Base-by-base conservation (phyloP, 306 rosid genomes). In the Cicer bijugum region DNA sequence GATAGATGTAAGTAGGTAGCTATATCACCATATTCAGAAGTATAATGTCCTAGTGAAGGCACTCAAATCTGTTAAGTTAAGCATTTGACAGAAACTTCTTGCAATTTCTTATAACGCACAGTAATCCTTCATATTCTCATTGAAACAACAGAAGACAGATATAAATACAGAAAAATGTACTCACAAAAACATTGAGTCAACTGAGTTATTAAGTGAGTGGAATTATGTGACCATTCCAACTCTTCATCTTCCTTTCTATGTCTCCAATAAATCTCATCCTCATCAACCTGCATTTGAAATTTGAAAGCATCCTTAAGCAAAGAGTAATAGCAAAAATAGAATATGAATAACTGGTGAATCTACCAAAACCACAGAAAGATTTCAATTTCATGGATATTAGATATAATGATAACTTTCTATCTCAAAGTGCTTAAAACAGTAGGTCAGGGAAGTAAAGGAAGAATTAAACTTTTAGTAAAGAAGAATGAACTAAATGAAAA, bases 161-260 rank as follows among this genome's bases (percentile, higher is more conserved):
- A 17, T 65, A 44, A 40, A 84, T 59, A 69, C 57, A 40, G 71
- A 68, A 60, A 67, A 67, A 64, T 80, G 43, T 70, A 82, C 96
- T 91, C 83, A 91, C 99, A 51, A 81, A 86, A 88, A 81, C 97
- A 91, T 89, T 86, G 99, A 82, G 90, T 84, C 78, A 91, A 77
- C 78, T 91, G 95, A 8, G 86, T 73, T 83, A 89, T 84, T 69
- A 88, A 86, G 85, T 76, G 91, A 85, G 96, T 71, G 86, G 96
- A 89, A 89, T 81, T 73, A 78, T 81, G 87, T 72, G 88, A 81
- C 89, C 90, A 85, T 88, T 89, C 92, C 87, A 84, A 83, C 83
- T 91, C 91, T 68, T 82, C 83, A 20, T 84, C 86, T 74, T 81
- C 82, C 80, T 86, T 91, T 74, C 86, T 86, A 12, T 71, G 84